phyloP scores from a whole-genome alignment of 1,284 basidiomycete species.

The Ustilago xerochloae region DNA sequence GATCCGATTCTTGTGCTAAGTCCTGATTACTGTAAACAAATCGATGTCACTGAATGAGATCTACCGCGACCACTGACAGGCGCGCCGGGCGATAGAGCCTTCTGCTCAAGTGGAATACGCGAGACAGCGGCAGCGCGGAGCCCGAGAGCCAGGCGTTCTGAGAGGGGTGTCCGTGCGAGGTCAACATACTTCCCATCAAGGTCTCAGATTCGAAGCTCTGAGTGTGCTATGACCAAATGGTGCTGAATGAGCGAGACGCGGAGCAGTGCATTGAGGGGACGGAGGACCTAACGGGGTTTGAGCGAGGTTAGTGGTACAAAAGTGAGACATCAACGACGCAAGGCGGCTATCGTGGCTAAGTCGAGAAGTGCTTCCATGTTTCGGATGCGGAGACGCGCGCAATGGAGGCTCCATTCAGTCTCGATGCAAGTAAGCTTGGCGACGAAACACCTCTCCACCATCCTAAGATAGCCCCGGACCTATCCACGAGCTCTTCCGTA shows the following conservation, averaged over 20 bases:
- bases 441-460: background rate
- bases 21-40: too few species aligned
- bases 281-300: background rate
- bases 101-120: background rate
- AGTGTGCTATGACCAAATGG: too few species aligned
- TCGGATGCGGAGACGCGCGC: conserved; percentile 7
- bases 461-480: background rate
- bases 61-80: too few species aligned
- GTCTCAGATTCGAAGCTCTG: too few species aligned
- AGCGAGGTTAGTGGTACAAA: conserved; percentile 1
- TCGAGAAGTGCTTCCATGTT: conserved; percentile 1
- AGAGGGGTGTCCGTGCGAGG: too few species aligned
- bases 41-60: too few species aligned
- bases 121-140: conserved; percentile 22
- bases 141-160: too few species aligned
- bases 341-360: background rate
- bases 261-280: background rate
- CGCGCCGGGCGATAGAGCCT: background rate
- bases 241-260: background rate
- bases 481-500: too few species aligned
- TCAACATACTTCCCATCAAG: too few species aligned
- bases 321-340: conserved; percentile 17
- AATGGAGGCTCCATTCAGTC: too few species aligned
- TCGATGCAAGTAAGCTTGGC: background rate
- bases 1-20: too few species aligned